Evolutionary conservation across 805 yeast species (phyloP), one percentile per base, ranked within the genome.

Genomic region (Starmerella davenportii): DNA sequence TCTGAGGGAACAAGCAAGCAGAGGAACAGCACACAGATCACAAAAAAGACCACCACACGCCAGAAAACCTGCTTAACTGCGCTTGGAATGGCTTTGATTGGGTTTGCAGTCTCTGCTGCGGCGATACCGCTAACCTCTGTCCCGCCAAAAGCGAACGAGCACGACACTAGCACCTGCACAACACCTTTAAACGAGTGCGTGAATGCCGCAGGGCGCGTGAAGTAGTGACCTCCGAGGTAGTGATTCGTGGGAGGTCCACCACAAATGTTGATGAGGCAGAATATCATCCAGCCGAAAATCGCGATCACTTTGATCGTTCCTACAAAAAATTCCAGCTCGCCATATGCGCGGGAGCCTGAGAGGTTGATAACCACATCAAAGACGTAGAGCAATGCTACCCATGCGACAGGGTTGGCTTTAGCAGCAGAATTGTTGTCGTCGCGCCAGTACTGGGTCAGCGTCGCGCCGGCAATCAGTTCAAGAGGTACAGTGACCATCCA

Each of bases 21-120:
- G 45, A 79, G 59, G 41, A 77, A 58, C 48, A 76, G 64, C 38
- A 76, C 71, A 20, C 78, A 66, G 29, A 69, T 52, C 34, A 75
- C 51, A 62, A 77, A 79, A 49, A 78, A 76, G 39, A 76, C 51
- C 37, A 70, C 53, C 39, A 79, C 72, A 59, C 80, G 73, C 65
- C 69, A 76, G 54, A 79, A 69, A 17, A 80, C 74, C 56, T 74
- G 64, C 52, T 66, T 72, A 49, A 72, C 69, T 34, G 87, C 87
- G 50, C 70, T 70, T 44, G 87, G 84, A 43, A 79, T 70, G 45
- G 73, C 68, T 45, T 64, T 63, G 51, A 80, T 62, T 35, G 87
- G 82, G 65, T 66, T 70, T 47, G 72, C 64, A 36, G 79, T 72
- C 60, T 78, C 87, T 32, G 79, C 79, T 41, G 76, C 78, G 7